Base-by-base conservation (phyloP, 306 rosid species). In the Lotus japonicus region DNA sequence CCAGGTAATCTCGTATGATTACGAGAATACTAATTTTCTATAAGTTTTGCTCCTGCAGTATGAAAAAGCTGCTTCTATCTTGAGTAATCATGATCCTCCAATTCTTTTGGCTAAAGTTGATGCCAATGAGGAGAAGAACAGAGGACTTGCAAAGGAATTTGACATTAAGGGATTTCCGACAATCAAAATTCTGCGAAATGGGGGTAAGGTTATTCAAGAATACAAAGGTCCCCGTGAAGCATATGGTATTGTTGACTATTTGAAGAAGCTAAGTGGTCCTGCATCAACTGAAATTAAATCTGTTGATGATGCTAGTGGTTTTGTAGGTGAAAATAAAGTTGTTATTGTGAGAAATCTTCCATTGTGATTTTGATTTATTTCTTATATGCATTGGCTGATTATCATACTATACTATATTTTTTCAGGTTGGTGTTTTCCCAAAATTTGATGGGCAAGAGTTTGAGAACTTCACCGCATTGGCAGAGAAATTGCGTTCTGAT, bases 151-250 rank as follows among this genome's bases (percentile, higher is more conserved):
- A 0, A 21, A 46, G 1, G 80, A 80, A 31, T 86, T 60, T 44
- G 86, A 84, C 9, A 58, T 86, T 15, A 73, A 8, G 68, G 95
- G 91, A 15, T 90, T 83, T 79, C 97, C 97, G 72, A 86, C 97
- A 5, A 36, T 88, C n/a, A 88, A 88, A 81, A 84, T 88, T 79
- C 52, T 90, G 7, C 84, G 95, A 74, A 82, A 86, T 31, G 92
- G 90, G 52, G 97, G 97, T 26, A 84, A 82, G 86, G 63, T 6
- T 36, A 52, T 80, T 77, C 87, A 88, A 44, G 95, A 88, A 12
- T 90, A 86, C 85, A 84, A 90, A 54, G 97, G 97, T 33, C 95
- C 95, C 46, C 81, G 88, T 21, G 92, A 86, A n/a, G 85, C 97
- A 7, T 77, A 86, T 35, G 92, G 95, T 45, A 90, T 90, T 61